These are phyloP conservation scores for Corymbia maculata DNA, from an alignment of 345 rosid species.

Conservation along the genomic window DNA sequence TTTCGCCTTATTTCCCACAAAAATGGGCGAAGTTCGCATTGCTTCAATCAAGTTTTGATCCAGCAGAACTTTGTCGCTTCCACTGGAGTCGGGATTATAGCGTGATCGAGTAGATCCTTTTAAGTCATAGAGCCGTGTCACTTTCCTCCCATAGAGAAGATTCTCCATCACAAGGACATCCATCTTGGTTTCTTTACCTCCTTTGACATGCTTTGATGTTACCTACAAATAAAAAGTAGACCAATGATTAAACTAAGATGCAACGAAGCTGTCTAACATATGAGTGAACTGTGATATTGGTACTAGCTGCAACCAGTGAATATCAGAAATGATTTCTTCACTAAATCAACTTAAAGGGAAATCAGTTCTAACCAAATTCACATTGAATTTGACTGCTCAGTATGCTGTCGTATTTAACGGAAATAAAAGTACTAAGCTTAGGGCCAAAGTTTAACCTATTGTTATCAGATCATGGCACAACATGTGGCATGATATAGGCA, in stretches of 20 bases:
- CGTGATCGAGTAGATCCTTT: constrained; percentile 94
- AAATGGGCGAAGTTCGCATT: constrained; percentile 95
- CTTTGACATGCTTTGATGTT: constrained; percentile 57
- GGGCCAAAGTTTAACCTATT: neutral
- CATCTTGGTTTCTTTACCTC: constrained; percentile 82
- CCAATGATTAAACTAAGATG: neutral
- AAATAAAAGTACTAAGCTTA: neutral
- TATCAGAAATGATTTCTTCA: neutral
- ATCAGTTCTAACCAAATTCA: neutral
- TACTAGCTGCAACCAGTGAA: neutral
- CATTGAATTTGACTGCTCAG: neutral
- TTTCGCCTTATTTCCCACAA: constrained; percentile 92
- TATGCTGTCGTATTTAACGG: neutral
- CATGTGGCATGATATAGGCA: neutral
- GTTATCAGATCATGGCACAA: neutral
- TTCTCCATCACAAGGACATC: constrained; percentile 98
- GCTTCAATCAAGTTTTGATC: constrained; percentile 98
- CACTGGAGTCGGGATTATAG: constrained; percentile 80
- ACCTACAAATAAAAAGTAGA: constrained; percentile 34
- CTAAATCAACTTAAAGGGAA: neutral
- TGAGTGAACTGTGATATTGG: neutral
- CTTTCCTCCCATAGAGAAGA: constrained; percentile 67
- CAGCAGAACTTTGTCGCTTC: constrained; percentile 84
- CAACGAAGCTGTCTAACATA: neutral
- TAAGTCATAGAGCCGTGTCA: constrained; percentile 78